These are phyloP conservation scores for Dacryopinax spathularia DNA, from an alignment of 768 basidiomycete species.

Conservation along the genomic window DNA sequence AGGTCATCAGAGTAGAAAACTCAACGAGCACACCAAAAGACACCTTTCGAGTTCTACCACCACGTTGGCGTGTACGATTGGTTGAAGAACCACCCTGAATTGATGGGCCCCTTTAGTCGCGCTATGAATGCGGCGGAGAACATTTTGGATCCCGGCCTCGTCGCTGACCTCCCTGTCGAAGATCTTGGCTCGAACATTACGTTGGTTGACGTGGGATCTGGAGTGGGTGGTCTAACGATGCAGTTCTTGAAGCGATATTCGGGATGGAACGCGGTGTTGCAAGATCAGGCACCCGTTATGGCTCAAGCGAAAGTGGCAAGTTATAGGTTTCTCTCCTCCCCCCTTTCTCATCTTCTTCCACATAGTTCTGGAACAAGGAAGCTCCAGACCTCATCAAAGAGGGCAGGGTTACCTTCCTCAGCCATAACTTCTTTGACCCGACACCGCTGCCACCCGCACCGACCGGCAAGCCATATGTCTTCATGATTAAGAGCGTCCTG, in stretches of 20 bases:
- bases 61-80: not conserved
- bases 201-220: conserved; percentile 25
- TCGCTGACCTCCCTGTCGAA: not conserved
- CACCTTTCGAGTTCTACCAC: not conserved
- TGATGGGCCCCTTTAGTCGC: not conserved
- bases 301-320: not conserved
- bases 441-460: not conserved
- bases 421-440: not conserved
- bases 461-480: not conserved
- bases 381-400: not conserved
- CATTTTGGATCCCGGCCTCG: not conserved
- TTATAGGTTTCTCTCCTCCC: not conserved
- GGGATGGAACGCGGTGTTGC: not conserved
- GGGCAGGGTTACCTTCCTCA: not conserved
- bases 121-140: not conserved
- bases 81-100: not conserved
- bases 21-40: too few species aligned
- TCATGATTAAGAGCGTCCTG: not conserved
- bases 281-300: not conserved
- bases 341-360: not conserved
- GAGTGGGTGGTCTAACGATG: conserved; percentile 33
- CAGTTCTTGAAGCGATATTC: not conserved
- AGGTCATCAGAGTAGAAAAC: too few species aligned
- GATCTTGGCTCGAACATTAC: not conserved
- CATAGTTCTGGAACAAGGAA: not conserved